These are phyloP conservation scores for Tolypocladium pustulatum DNA, from an alignment of 2,329 filamentous ascomycete species.

Conservation along the genomic window DNA sequence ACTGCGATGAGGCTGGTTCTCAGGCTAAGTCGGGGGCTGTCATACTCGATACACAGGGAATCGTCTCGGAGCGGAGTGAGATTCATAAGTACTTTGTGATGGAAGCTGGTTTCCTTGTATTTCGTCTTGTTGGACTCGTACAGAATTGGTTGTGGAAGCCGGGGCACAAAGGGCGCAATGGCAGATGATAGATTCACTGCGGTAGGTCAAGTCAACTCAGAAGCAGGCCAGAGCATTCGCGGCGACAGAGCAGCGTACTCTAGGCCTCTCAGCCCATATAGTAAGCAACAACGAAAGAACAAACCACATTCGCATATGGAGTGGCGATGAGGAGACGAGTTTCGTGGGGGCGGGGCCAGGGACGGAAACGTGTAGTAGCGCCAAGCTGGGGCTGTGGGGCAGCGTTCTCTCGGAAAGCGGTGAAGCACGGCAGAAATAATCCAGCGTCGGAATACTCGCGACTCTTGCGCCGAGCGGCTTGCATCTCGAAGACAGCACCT, in stretches of 20 bases:
- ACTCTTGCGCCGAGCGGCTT: background rate
- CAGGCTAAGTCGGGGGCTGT: background rate
- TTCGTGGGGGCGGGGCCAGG: background rate
- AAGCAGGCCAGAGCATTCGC: background rate
- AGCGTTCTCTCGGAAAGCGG: conserved; percentile 17
- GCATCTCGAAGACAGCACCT: background rate
- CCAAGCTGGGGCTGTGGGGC: background rate
- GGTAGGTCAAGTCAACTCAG: background rate
- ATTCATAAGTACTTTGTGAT: background rate
- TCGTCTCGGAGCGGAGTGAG: too few relatives aligned
- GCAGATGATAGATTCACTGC: too few relatives aligned
- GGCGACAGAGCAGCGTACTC: background rate
- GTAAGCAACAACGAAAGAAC: too few relatives aligned
- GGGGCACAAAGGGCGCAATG: background rate
- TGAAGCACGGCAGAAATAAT: conserved; percentile 29
- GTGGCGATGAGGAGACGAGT: background rate
- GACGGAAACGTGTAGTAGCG: background rate
- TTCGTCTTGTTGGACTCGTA: background rate
- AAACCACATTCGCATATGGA: background rate
- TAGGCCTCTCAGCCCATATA: too few relatives aligned
- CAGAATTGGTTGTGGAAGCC: background rate
- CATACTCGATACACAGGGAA: background rate
- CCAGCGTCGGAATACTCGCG: conserved; percentile 10
- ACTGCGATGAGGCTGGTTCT: background rate
- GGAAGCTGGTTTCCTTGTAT: background rate